These are phyloP conservation scores for Neonectria coccinea DNA, from an alignment of 2,329 filamentous ascomycete species.

Conservation along the genomic window DNA sequence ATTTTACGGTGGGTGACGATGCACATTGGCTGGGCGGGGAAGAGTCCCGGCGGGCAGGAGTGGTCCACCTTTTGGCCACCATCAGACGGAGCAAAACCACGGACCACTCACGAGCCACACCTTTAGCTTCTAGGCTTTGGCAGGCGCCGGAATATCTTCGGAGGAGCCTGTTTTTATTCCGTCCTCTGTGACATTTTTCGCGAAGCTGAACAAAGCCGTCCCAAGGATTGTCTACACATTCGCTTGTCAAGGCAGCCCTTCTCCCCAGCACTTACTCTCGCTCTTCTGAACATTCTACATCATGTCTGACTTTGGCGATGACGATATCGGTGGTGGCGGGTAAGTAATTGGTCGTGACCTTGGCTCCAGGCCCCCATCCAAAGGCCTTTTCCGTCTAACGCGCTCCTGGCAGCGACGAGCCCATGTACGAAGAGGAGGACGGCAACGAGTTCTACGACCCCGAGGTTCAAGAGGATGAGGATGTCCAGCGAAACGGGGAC, in stretches of 20 bases:
- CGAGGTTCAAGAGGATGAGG: slow-evolving; percentile 67
- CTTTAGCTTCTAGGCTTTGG: too few species aligned
- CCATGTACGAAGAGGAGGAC: slow-evolving; percentile 79
- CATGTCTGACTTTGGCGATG: slow-evolving; percentile 82
- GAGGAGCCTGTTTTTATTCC: slow-evolving; percentile 45
- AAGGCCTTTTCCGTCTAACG: slow-evolving; percentile 30
- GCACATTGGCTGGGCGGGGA: slow-evolving; percentile 10
- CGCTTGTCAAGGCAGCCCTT: slow-evolving; percentile 28
- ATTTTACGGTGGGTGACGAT: slow-evolving; percentile 49
- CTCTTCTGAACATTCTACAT: slow-evolving; percentile 31
- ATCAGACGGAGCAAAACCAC: slow-evolving; percentile 3
- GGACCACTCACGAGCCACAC: not conserved
- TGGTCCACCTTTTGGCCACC: slow-evolving; percentile 3
- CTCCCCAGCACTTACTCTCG: slow-evolving; percentile 8
- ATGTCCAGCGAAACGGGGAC: slow-evolving; percentile 64
- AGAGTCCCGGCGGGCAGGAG: slow-evolving; percentile 29
- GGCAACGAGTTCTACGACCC: slow-evolving; percentile 67
- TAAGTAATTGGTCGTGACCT: slow-evolving; percentile 53
- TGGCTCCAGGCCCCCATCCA: not conserved
- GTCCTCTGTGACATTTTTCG: slow-evolving; percentile 47
- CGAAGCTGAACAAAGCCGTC: slow-evolving; percentile 38
- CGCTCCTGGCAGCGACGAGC: slow-evolving; percentile 69
- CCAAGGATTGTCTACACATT: slow-evolving; percentile 36
- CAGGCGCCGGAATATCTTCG: slow-evolving; percentile 47
- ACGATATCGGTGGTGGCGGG: slow-evolving; percentile 70